Conservation (phyloP, 805 yeast genomes). For the Starmera amethionina region DNA sequence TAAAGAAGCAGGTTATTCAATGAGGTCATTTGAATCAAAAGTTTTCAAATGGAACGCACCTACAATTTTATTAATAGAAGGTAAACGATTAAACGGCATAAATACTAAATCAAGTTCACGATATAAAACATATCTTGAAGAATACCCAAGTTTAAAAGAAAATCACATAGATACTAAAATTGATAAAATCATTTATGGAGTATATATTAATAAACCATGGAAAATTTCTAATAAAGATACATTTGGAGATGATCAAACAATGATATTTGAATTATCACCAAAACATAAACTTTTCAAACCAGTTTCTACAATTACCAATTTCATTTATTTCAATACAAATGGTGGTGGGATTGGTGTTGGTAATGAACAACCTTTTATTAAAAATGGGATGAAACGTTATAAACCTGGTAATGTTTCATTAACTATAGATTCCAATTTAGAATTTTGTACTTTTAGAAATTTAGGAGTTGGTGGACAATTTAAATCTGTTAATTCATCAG, state of each 20-base stretch:
- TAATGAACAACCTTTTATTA: constrained; percentile 48
- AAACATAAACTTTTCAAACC: constrained; percentile 43
- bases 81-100: constrained; percentile 25
- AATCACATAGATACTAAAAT: constrained; percentile 4
- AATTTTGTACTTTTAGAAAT: constrained; percentile 73
- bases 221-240: constrained; percentile 54
- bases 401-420: constrained; percentile 72
- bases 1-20: constrained; percentile 73
- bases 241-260: constrained; percentile 54
- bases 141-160: constrained; percentile 33
- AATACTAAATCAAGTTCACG: constrained; percentile 27
- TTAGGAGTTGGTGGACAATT: constrained; percentile 45
- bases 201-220: constrained; percentile 70
- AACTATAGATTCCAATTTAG: constrained; percentile 68
- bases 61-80: constrained; percentile 59
- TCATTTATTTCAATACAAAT: constrained; percentile 55
- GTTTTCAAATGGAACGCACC: constrained; percentile 90
- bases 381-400: constrained; percentile 34
- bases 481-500: constrained; percentile 22
- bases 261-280: constrained; percentile 64
- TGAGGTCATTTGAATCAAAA: constrained; percentile 75
- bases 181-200: constrained; percentile 49
- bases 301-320: constrained; percentile 24
- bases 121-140: constrained; percentile 39
- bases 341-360: constrained; percentile 89